Evolutionary conservation across 2,329 filamentous ascomycete genomes (phyloP).

Genomic region (Nigrospora osmanthi): DNA sequence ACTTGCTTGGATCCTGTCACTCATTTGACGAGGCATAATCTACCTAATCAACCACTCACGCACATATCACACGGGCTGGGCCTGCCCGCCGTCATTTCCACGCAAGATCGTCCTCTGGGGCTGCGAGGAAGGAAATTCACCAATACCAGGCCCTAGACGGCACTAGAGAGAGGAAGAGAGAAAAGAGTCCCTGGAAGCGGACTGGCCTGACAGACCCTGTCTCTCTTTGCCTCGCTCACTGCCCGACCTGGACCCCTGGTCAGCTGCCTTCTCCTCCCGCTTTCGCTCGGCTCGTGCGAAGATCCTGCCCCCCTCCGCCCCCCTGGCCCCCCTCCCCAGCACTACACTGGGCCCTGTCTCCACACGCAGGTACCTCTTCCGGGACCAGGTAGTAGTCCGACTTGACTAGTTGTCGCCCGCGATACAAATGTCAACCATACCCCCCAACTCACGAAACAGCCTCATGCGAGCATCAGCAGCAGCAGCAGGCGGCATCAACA

Average conservation of each 20-base stretch:
- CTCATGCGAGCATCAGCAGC: conserved; percentile 37
- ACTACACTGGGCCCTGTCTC: conserved; percentile 10
- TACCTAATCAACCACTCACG: conserved; percentile 27
- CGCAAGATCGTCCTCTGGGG: conserved; percentile 9
- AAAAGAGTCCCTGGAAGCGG: neutral
- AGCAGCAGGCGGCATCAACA: conserved; percentile 38
- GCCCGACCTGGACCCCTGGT: conserved; percentile 22
- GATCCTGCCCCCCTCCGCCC: conserved; percentile 8
- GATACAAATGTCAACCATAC: conserved; percentile 59
- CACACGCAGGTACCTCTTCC: conserved; percentile 33
- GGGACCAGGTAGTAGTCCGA: conserved; percentile 5
- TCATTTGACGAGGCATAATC: conserved; percentile 34
- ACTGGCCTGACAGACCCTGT: conserved; percentile 8
- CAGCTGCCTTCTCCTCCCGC: conserved; percentile 25
- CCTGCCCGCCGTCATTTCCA: conserved; percentile 15
- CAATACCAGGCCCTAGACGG: neutral
- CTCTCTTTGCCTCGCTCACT: conserved; percentile 8
- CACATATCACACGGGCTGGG: conserved; percentile 11
- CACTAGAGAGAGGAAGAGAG: conserved; percentile 6
- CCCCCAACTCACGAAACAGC: conserved; percentile 50
- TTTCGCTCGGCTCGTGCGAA: conserved; percentile 30
- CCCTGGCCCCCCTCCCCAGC: conserved; percentile 16
- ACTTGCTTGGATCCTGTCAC: conserved; percentile 49
- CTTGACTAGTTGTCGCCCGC: conserved; percentile 17
- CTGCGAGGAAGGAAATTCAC: conserved; percentile 10